phyloP scores from a whole-genome alignment of 1,284 basidiomycete species.

The Chondrostereum purpureum region DNA sequence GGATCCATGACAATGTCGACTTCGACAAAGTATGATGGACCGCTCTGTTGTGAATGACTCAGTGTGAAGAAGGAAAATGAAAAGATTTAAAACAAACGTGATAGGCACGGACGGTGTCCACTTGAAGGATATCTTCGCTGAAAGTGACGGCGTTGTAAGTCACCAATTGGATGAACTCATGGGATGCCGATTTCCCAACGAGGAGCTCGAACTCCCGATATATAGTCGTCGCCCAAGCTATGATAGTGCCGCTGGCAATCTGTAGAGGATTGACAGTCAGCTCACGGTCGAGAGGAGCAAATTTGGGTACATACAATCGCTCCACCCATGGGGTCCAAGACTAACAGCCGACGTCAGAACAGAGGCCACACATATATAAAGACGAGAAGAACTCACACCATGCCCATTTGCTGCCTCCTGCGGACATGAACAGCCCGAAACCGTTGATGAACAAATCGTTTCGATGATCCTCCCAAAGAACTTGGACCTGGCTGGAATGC shows the following conservation, averaged over 20 bases:
- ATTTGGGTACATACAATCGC: constrained; percentile 48
- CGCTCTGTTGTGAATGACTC: constrained; percentile 12
- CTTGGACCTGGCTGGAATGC: constrained; percentile 83
- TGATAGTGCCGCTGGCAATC: constrained; percentile 77
- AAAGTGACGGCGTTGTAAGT: constrained; percentile 93
- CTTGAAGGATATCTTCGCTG: constrained; percentile 75
- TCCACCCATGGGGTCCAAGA: constrained; percentile 77
- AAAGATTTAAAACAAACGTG: constrained; percentile 52
- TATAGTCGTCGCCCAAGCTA: constrained; percentile 75
- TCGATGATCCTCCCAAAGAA: constrained; percentile 93
- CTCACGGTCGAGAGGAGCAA: constrained; percentile 3
- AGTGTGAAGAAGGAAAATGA: constrained; percentile 7
- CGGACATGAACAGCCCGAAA: constrained; percentile 83
- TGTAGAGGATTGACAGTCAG: constrained; percentile 23
- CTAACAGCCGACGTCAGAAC: constrained; percentile 70
- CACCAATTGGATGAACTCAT: constrained; percentile 85
- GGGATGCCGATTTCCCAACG: constrained; percentile 86
- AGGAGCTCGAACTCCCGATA: constrained; percentile 81
- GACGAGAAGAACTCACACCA: constrained; percentile 63
- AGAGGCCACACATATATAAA: constrained; percentile 37
- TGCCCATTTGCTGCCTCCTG: constrained; percentile 78
- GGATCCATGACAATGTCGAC: constrained; percentile 92
- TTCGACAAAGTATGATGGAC: constrained; percentile 74
- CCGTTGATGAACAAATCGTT: constrained; percentile 85
- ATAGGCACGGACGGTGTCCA: constrained; percentile 88